Conservation (phyloP, 495 filamentous ascomycete genomes). For the Penicillium macrosclerotiorum region DNA sequence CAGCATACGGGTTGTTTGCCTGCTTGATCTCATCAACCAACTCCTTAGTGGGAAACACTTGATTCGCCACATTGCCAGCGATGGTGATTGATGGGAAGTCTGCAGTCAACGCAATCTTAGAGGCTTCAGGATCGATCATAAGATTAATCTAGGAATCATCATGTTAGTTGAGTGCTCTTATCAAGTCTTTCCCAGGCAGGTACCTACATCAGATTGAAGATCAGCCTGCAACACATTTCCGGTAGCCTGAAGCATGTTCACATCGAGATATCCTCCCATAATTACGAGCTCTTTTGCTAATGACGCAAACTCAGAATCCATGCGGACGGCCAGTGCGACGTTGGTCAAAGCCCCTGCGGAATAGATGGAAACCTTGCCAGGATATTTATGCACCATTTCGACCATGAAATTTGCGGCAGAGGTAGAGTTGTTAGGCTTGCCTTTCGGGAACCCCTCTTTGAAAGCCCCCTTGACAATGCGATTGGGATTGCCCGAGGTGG, state of each 20-base stretch:
- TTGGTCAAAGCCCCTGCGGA: constrained; percentile 42
- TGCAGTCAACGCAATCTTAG: constrained; percentile 40
- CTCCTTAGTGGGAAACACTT: constrained; percentile 27
- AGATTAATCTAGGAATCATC: constrained; percentile 29
- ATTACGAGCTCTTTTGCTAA: constrained; percentile 39
- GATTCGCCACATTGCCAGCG: constrained; percentile 40
- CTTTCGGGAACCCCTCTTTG: constrained; percentile 34
- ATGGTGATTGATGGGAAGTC: constrained; percentile 41
- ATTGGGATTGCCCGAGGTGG: constrained; percentile 30
- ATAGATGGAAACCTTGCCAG: constrained; percentile 33
- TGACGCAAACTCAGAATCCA: constrained; percentile 36
- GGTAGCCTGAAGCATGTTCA: constrained; percentile 34
- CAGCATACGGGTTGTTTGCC: constrained; percentile 26
- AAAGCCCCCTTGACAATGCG: constrained; percentile 32
- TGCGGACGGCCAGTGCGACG: constrained; percentile 37
- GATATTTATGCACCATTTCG: constrained; percentile 38
- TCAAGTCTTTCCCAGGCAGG: not conserved
- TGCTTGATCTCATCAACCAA: constrained; percentile 25
- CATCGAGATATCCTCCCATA: constrained; percentile 42
- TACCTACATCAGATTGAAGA: constrained; percentile 32
- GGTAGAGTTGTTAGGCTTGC: constrained; percentile 25
- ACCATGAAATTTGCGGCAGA: constrained; percentile 38
- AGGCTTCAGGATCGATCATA: constrained; percentile 43
- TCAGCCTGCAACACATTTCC: constrained; percentile 26
- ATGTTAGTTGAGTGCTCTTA: not conserved